Evolutionary conservation across 352 stramenopile genomes (phyloP).

Genomic region (Phytophthora lateralis): DNA sequence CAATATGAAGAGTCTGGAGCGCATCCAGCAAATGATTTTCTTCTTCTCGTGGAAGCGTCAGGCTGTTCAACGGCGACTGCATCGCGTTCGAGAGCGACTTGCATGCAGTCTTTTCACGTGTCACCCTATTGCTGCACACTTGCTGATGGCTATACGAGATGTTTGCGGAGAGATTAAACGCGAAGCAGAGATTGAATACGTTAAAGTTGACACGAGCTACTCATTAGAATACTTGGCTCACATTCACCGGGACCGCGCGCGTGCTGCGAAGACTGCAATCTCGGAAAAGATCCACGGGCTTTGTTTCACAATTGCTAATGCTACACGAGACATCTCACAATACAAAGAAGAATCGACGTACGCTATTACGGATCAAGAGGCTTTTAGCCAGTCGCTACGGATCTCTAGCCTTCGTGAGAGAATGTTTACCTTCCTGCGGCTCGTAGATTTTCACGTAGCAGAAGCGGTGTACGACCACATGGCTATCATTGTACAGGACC

Average conservation of each 20-base stretch:
- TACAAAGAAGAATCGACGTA: conserved; percentile 20
- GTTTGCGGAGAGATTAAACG: conserved; percentile 26
- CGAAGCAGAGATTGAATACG: conserved; percentile 19
- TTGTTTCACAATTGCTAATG: conserved; percentile 24
- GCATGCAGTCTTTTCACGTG: conserved; percentile 60
- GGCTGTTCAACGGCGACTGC: conserved; percentile 46
- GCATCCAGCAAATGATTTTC: conserved; percentile 75
- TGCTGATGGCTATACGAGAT: conserved; percentile 43
- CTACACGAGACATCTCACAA: conserved; percentile 19
- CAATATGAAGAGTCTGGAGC: conserved; percentile 59
- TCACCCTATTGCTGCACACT: conserved; percentile 35
- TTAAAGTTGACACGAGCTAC: conserved; percentile 21
- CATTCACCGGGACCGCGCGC: conserved; percentile 25
- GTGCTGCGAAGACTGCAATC: conserved; percentile 20
- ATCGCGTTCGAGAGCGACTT: conserved; percentile 41
- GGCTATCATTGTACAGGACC: conserved; percentile 30
- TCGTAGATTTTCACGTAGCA: conserved; percentile 48
- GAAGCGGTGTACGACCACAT: conserved; percentile 55
- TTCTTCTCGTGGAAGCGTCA: conserved; percentile 78
- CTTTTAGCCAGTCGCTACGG: conserved; percentile 33
- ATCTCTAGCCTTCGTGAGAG: conserved; percentile 46
- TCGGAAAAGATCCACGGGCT: conserved; percentile 25
- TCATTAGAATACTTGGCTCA: conserved; percentile 15
- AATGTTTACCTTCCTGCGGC: conserved; percentile 61
- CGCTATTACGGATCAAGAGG: conserved; percentile 21